Conservation (phyloP, 306 rosid genomes). For the Mimosa pudica region DNA sequence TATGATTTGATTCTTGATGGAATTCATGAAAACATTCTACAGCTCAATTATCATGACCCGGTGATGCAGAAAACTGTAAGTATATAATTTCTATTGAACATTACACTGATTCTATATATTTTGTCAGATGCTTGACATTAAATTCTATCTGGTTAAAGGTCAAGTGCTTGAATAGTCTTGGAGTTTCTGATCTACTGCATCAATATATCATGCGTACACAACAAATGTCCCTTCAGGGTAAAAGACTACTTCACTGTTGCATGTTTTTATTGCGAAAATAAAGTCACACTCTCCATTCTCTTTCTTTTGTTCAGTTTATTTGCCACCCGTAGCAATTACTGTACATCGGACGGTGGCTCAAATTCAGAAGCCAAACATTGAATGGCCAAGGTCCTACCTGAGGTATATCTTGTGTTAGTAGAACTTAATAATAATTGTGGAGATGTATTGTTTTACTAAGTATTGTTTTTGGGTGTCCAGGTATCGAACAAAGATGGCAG, state of each 20-base stretch:
- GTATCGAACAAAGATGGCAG: slow-evolving; percentile 60
- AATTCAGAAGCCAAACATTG: slow-evolving; percentile 85
- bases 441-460: slow-evolving; percentile 22
- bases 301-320: slow-evolving; percentile 59
- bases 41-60: slow-evolving; percentile 90
- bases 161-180: slow-evolving; percentile 76
- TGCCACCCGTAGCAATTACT: slow-evolving; percentile 61
- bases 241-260: slow-evolving; percentile 29
- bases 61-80: slow-evolving; percentile 93
- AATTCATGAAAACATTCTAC: slow-evolving; percentile 89
- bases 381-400: slow-evolving; percentile 88
- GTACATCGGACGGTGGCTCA: slow-evolving; percentile 78
- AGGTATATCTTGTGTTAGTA: slow-evolving; percentile 55
- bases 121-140: slow-evolving; percentile 34
- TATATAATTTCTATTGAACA: slow-evolving; percentile 19
- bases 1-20: slow-evolving; percentile 88
- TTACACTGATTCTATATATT: slow-evolving; percentile 32
- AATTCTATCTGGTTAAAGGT: slow-evolving; percentile 55
- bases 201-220: slow-evolving; percentile 75
- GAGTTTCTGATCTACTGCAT: slow-evolving; percentile 71
- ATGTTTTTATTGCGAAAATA: slow-evolving; percentile 22
- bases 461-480: slow-evolving; percentile 48
- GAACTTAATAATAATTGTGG: slow-evolving; percentile 31
- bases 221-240: slow-evolving; percentile 74
- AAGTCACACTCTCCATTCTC: slow-evolving; percentile 28